Percentiles rank a stretch among this genome's conserved stretches.
These are phyloP conservation scores for Dryas integrifolia DNA, from an alignment of 331 rosid species.

Conservation along the genomic window DNA sequence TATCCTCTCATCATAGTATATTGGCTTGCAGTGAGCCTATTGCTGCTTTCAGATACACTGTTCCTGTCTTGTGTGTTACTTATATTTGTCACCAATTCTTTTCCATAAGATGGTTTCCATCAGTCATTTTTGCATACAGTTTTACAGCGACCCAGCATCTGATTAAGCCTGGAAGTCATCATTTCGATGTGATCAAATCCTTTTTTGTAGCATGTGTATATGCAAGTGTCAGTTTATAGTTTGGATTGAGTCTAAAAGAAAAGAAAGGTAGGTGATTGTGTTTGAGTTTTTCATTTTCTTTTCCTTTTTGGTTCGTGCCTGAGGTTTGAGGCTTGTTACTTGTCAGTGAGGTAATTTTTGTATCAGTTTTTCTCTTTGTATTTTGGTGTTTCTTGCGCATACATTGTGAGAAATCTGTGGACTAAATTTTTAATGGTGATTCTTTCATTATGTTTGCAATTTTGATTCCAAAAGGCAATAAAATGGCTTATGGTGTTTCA, in stretches of 20 bases:
- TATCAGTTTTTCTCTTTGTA: conserved; percentile 58
- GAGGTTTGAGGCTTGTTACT: conserved; percentile 59
- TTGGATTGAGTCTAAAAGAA: conserved; percentile 40
- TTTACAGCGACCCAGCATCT: conserved; percentile 15
- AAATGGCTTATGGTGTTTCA: neutral
- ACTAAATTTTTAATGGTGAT: conserved; percentile 37
- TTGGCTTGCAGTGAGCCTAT: conserved; percentile 32
- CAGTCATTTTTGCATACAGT: conserved; percentile 24
- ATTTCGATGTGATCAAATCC: conserved; percentile 45
- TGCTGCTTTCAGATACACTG: conserved; percentile 23
- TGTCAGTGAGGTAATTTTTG: conserved; percentile 54
- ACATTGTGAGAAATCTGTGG: conserved; percentile 35
- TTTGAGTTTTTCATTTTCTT: conserved; percentile 25
- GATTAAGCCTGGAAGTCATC: conserved; percentile 33
- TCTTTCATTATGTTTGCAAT: conserved; percentile 39
- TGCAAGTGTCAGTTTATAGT: conserved; percentile 41
- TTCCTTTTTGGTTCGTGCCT: conserved; percentile 37
- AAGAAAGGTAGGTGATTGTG: conserved; percentile 35
- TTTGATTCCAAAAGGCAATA: conserved; percentile 26
- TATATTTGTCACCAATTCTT: conserved; percentile 64
- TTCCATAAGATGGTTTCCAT: conserved; percentile 44
- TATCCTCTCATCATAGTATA: conserved; percentile 61
- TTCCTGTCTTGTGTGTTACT: conserved; percentile 44
- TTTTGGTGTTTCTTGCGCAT: conserved; percentile 14
- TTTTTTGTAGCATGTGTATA: conserved; percentile 71